These are phyloP conservation scores for Diaporthe ilicicola DNA, from an alignment of 2,329 filamentous ascomycete genomes.

Conservation along the genomic window DNA sequence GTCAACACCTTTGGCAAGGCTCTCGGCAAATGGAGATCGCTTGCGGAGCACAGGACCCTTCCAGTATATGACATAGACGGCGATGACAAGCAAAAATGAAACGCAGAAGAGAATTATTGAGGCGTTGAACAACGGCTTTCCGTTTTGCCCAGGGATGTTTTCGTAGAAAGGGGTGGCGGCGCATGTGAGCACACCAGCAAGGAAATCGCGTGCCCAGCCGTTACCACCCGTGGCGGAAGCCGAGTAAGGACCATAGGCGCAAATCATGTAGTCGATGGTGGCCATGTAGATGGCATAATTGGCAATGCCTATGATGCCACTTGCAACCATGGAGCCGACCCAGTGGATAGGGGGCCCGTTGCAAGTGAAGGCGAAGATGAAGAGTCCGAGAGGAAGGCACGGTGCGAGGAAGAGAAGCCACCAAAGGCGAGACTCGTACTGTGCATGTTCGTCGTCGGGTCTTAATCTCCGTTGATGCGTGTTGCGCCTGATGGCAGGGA, in stretches of 20 bases:
- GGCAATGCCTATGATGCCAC: conserved; percentile 73
- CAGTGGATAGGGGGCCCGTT: conserved; percentile 71
- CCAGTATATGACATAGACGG: conserved; percentile 74
- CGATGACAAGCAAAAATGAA: conserved; percentile 66
- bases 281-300: conserved; percentile 77
- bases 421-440: conserved; percentile 74
- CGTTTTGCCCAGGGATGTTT: conserved; percentile 61
- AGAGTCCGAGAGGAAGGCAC: conserved; percentile 70
- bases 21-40: conserved; percentile 71
- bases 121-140: conserved; percentile 50
- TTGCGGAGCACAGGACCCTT: conserved; percentile 68
- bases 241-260: conserved; percentile 76
- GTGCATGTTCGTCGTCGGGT: conserved; percentile 64
- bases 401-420: conserved; percentile 70
- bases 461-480: conserved; percentile 58
- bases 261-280: conserved; percentile 81
- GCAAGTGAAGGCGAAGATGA: conserved; percentile 75
- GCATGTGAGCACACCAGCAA: conserved; percentile 76
- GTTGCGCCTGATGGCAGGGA: conserved; percentile 64
- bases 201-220: conserved; percentile 76
- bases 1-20: conserved; percentile 53
- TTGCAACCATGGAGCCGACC: conserved; percentile 73
- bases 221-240: conserved; percentile 81
- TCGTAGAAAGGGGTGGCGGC: conserved; percentile 71
- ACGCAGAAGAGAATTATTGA: conserved; percentile 72